phyloP scores from a whole-genome alignment of 371 early-diverging fungal species.

The Mucor velutinosus region DNA sequence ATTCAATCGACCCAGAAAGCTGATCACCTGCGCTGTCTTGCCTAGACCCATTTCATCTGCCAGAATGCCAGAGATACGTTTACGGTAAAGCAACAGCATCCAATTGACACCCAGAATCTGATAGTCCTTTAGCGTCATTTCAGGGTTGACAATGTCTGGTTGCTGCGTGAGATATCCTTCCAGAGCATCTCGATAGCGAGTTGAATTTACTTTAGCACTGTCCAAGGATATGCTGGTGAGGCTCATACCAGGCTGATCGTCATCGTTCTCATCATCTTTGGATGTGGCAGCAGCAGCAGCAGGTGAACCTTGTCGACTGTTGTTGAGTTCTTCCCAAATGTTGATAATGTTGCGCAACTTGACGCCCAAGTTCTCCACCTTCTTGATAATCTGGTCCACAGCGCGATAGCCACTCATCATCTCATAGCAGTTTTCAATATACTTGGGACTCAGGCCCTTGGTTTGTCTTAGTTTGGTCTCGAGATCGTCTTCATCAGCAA shows the following conservation, averaged over 20 bases:
- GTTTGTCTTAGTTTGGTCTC: slow-evolving; percentile 54
- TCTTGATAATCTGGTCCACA: slow-evolving; percentile 73
- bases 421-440: slow-evolving; percentile 64
- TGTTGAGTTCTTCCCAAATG: slow-evolving; percentile 49
- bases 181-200: slow-evolving; percentile 40
- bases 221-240: slow-evolving; percentile 18
- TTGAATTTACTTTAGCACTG: slow-evolving; percentile 16
- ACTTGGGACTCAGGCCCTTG: slow-evolving; percentile 59
- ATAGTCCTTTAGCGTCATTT: slow-evolving; percentile 80
- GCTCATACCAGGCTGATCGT: slow-evolving; percentile 35
- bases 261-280: slow-evolving; percentile 1
- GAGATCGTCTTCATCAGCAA: slow-evolving; percentile 56
- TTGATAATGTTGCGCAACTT: slow-evolving; percentile 52
- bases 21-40: slow-evolving; percentile 96
- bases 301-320: not conserved
- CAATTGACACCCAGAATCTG: slow-evolving; percentile 95
- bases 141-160: slow-evolving; percentile 56
- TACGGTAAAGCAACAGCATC: slow-evolving; percentile 83
- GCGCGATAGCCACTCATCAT: slow-evolving; percentile 71
- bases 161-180: slow-evolving; percentile 52
- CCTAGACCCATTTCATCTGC: slow-evolving; percentile 98
- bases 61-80: slow-evolving; percentile 82
- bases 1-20: slow-evolving; percentile 73
- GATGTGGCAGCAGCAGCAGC: too few species aligned
- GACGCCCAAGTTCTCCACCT: slow-evolving; percentile 60